Conservation (phyloP, 2,329 filamentous ascomycete species). For the Coniochaeta sp. region DNA sequence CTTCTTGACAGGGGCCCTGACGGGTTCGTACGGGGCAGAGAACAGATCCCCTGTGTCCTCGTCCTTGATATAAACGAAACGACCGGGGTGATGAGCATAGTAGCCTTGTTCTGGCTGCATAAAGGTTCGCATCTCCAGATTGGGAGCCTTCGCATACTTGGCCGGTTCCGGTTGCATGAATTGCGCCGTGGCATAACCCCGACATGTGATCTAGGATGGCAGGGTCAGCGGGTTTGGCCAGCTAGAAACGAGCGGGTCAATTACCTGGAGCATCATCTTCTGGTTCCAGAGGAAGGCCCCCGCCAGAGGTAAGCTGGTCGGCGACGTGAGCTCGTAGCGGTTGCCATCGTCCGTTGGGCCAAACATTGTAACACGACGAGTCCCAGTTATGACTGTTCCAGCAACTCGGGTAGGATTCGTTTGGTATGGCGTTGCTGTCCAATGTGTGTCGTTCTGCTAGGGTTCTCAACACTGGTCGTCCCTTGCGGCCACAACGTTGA, state of each 20-base stretch:
- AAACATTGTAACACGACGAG: slow-evolving; percentile 17
- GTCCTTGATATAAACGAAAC: slow-evolving; percentile 53
- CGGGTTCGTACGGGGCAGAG: slow-evolving; percentile 49
- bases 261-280: slow-evolving; percentile 47
- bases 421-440: too few species aligned
- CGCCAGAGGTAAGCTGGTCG: slow-evolving; percentile 49
- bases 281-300: slow-evolving; percentile 53
- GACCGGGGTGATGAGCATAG: slow-evolving; percentile 50
- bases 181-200: slow-evolving; percentile 50
- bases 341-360: slow-evolving; percentile 39
- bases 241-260: neutral
- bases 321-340: slow-evolving; percentile 47
- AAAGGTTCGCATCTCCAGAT: slow-evolving; percentile 51
- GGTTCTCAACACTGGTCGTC: too few species aligned
- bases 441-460: too few species aligned
- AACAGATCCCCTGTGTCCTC: slow-evolving; percentile 43
- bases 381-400: too few species aligned
- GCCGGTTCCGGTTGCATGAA: slow-evolving; percentile 56
- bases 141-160: slow-evolving; percentile 53
- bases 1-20: slow-evolving; percentile 36
- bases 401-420: too few species aligned
- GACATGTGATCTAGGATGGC: slow-evolving; percentile 45
- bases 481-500: too few species aligned
- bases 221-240: neutral
- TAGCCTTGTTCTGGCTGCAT: slow-evolving; percentile 56